Evolutionary conservation across 768 basidiomycete genomes (phyloP).

Genomic region (Vararia minispora): DNA sequence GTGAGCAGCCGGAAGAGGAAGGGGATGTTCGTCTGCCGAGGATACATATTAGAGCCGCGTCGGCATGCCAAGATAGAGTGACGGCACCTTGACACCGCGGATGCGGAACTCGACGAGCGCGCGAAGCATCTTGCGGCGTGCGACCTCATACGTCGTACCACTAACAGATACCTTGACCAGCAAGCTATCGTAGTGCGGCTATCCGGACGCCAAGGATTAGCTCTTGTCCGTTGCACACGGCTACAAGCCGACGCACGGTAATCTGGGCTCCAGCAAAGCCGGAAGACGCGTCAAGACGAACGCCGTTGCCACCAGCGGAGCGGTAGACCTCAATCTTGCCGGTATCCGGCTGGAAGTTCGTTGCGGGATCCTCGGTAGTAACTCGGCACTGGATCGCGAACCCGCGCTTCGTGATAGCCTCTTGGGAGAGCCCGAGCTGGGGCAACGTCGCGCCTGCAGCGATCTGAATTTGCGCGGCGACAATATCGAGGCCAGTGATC

Average conservation of each 20-base stretch:
- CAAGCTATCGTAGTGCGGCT: constrained; percentile 98
- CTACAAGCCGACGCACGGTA: constrained; percentile 48
- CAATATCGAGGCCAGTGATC: constrained; percentile 98
- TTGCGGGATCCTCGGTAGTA: constrained; percentile 93
- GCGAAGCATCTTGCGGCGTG: constrained; percentile 97
- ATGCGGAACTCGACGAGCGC: constrained; percentile 99
- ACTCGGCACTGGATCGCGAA: constrained; percentile 98
- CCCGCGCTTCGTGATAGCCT: constrained; percentile 90
- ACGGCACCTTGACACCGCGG: constrained; percentile 85
- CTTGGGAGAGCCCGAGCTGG: constrained; percentile 91
- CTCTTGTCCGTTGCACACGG: neutral
- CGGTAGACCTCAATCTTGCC: constrained; percentile 99
- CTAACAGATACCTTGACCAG: constrained; percentile 94
- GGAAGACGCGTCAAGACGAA: constrained; percentile 91
- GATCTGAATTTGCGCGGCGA: constrained; percentile 98
- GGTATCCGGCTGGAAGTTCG: constrained; percentile 93
- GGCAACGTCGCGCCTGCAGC: constrained; percentile 96
- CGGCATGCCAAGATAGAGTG: neutral
- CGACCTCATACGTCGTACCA: constrained; percentile 97
- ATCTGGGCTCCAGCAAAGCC: constrained; percentile 99
- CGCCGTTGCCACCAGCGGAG: constrained; percentile 96
- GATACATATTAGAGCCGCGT: neutral
- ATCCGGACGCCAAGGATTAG: constrained; percentile 1
- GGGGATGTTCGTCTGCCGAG: constrained; percentile 88
- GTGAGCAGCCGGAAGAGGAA: constrained; percentile 98